Percentiles rank a stretch among this genome's conserved stretches.
These are phyloP conservation scores for Suillus bovinus DNA, from an alignment of 768 basidiomycete genomes.

Conservation along the genomic window DNA sequence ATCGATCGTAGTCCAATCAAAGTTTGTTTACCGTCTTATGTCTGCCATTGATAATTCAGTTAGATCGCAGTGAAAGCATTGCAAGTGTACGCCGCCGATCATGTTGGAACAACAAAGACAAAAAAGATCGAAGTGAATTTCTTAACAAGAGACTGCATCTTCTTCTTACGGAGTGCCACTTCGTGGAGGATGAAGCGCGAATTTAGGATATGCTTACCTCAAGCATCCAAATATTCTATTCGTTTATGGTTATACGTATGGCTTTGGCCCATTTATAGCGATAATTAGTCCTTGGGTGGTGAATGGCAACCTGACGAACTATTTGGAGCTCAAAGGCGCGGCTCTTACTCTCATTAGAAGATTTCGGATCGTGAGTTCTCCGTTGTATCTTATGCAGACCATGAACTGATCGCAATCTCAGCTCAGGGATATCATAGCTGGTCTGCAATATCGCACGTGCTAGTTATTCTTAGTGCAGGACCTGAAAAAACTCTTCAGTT, in stretches of 20 bases:
- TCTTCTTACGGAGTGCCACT: not conserved
- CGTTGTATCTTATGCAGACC: not conserved
- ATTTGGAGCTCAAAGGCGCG: slow-evolving; percentile 19
- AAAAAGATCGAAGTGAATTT: not conserved
- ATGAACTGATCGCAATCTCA: not conserved
- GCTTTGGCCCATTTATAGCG: slow-evolving; percentile 32
- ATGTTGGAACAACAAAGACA: not conserved
- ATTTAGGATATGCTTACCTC: slow-evolving; percentile 26
- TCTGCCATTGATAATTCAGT: not conserved
- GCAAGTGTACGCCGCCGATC: slow-evolving; percentile 20
- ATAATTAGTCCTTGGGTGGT: slow-evolving; percentile 38
- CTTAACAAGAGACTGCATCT: not conserved
- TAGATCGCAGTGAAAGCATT: slow-evolving; percentile 30
- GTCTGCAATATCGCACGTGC: not conserved
- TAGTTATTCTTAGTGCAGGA: not conserved
- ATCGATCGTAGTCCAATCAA: not conserved
- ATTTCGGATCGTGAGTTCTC: slow-evolving; percentile 18
- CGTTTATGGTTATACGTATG: slow-evolving; percentile 28
- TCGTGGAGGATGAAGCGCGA: slow-evolving; percentile 23
- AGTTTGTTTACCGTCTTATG: not conserved
- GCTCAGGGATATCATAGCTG: not conserved
- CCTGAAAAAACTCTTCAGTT: not conserved
- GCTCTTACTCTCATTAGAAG: slow-evolving; percentile 7
- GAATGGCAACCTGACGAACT: slow-evolving; percentile 26
- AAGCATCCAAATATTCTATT: slow-evolving; percentile 30